These are phyloP conservation scores for Fusarium torulosum DNA, from an alignment of 2,329 filamentous ascomycete species.

Conservation along the genomic window DNA sequence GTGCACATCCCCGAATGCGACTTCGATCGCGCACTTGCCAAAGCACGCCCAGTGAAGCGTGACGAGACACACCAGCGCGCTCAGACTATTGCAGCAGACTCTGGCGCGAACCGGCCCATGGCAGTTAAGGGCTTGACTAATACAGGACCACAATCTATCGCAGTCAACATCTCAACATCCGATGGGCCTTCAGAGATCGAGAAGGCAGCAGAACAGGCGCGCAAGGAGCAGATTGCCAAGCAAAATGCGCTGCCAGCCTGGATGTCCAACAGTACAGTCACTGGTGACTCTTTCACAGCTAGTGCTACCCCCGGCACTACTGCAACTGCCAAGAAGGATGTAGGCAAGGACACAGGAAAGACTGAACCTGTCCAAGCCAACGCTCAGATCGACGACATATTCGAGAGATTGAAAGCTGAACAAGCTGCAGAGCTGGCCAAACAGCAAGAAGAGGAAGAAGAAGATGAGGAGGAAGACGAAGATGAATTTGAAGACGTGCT, in stretches of 20 bases:
- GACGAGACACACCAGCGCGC: conserved; percentile 76
- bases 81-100: conserved; percentile 69
- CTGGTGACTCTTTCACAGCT: conserved; percentile 69
- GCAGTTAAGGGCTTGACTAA: conserved; percentile 77
- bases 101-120: conserved; percentile 67
- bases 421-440: conserved; percentile 61
- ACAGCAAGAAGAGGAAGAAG: conserved; percentile 48
- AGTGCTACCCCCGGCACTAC: conserved; percentile 35
- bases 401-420: conserved; percentile 73
- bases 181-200: conserved; percentile 76
- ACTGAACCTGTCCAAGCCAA: conserved; percentile 62
- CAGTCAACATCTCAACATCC: conserved; percentile 75
- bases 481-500: conserved; percentile 59
- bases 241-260: conserved; percentile 79
- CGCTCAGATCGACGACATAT: conserved; percentile 74
- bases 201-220: conserved; percentile 72
- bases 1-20: conserved; percentile 79
- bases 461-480: conserved; percentile 60
- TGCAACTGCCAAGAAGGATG: conserved; percentile 54
- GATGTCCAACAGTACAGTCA: conserved; percentile 79
- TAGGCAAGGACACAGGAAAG: conserved; percentile 59
- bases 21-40: conserved; percentile 76
- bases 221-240: conserved; percentile 73
- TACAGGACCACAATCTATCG: conserved; percentile 75
- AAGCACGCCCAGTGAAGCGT: conserved; percentile 73